Percentiles rank a stretch among this genome's conserved stretches.
phyloP scores from a whole-genome alignment of 2,329 filamentous ascomycete genomes.

The Tolypocladium album region DNA sequence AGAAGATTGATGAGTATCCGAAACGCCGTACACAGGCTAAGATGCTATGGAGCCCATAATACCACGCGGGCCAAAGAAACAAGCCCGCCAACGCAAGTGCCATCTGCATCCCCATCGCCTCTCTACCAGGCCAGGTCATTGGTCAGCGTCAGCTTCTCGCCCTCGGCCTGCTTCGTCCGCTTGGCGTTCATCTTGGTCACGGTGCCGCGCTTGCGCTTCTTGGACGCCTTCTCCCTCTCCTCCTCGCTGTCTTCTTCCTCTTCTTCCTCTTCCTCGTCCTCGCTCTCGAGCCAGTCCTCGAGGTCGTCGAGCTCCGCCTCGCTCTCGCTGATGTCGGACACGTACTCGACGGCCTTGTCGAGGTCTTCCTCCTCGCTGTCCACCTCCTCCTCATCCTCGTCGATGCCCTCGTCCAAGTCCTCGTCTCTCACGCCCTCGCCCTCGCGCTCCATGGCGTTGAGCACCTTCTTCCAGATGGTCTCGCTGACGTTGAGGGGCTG shows the following conservation, averaged over 20 bases:
- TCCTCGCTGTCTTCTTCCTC: constrained; percentile 49
- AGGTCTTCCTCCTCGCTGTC: constrained; percentile 61
- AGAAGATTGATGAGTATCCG: neutral
- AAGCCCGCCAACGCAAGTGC: neutral
- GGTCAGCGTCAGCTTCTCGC: constrained; percentile 40
- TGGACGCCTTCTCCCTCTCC: constrained; percentile 43
- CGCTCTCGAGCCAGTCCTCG: constrained; percentile 85
- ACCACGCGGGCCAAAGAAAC: neutral
- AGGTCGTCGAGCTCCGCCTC: constrained; percentile 71
- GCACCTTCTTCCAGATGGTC: constrained; percentile 92
- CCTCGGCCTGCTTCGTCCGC: constrained; percentile 46
- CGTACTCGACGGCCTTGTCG: constrained; percentile 77
- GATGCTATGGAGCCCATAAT: neutral
- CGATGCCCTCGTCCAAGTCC: constrained; percentile 80
- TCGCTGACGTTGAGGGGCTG: constrained; percentile 92
- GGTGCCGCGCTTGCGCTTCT: constrained; percentile 42
- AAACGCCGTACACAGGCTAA: neutral
- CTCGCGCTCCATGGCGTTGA: constrained; percentile 77
- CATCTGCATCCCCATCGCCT: neutral
- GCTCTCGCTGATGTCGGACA: constrained; percentile 80
- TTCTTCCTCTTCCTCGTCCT: constrained; percentile 46
- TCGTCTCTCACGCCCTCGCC: constrained; percentile 75
- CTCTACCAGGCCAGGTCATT: constrained; percentile 31
- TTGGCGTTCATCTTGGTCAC: constrained; percentile 36
- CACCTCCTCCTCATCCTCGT: constrained; percentile 64